Evolutionary conservation across 306 rosid genomes (phyloP), one percentile per base, ranked within the genome.

Genomic region (Comarum palustre): DNA sequence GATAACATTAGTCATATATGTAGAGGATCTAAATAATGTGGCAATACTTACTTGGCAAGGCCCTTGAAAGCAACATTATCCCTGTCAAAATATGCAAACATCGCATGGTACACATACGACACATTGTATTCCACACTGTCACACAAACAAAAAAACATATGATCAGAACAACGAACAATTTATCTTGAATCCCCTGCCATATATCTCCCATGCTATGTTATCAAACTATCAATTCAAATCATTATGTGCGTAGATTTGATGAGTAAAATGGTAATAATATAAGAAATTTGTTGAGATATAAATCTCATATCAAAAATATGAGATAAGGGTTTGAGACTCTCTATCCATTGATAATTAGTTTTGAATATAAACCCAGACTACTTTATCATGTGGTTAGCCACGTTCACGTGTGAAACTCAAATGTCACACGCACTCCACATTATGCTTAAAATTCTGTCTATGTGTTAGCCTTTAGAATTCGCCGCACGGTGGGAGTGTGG

Each of bases 121-220:
- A 91, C 98, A 64, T 91, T 93, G 87, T 93, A 93, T 79, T 91
- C 98, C 84, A 94, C 97, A 86, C 97, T 94, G 90, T 47, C 71
- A 65, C 75, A 79, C 59, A 15, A 7, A 25, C 38, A 73, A 55
- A 69, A 9, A 74, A 41, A 47, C 14, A 38, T 38, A 45, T 45
- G 17, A 45, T 45, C 50, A 45, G 17, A 29, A 62, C 16, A 51
- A 61, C 9, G 14, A 24, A 24, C 43, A 32, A 55, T n/a, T 17
- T 24, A 55, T 55, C 12, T 9, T 47, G 31, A 24, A 58, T 54
- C 2, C 31, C 6, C 16, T 8, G 27, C 8, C 27, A 52, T 3
- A 22, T 24, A 55, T 22, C 32, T 11, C 6, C 1, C 61, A 25
- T 25, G 19, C 4, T 58, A 25, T 14, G 19, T 58, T 14, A 58